Evolutionary conservation across 306 rosid genomes (phyloP).

Genomic region (Abrus pulchellus): DNA sequence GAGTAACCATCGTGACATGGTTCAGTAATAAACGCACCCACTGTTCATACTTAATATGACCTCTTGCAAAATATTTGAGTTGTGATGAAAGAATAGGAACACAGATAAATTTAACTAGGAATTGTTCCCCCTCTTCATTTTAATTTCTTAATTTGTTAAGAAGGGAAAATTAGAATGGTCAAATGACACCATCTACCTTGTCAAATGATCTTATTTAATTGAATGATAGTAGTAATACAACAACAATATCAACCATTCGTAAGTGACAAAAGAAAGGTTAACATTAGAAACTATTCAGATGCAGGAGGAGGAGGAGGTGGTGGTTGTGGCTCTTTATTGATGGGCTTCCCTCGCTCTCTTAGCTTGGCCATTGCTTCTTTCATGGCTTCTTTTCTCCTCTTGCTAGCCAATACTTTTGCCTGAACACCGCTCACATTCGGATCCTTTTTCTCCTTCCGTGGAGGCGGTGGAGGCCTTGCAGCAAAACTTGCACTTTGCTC

Average conservation of each 20-base stretch:
- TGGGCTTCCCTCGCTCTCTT: conserved; percentile 68
- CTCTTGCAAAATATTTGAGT: neutral
- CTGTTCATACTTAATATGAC: neutral
- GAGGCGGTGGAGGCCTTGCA: conserved; percentile 80
- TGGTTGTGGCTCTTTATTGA: conserved; percentile 12
- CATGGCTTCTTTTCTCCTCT: conserved; percentile 92
- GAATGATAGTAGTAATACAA: conserved; percentile 25
- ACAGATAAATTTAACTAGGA: neutral
- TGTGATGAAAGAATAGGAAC: neutral
- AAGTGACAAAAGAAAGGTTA: conserved; percentile 30
- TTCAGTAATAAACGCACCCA: neutral
- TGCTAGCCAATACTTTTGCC: conserved; percentile 92
- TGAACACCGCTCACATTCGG: conserved; percentile 80
- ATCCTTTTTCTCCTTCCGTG: conserved; percentile 75
- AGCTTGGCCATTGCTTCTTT: conserved; percentile 68
- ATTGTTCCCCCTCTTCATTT: neutral
- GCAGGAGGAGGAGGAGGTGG: conserved; percentile 27
- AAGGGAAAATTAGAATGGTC: neutral
- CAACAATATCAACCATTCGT: conserved; percentile 15
- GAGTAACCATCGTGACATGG: neutral
- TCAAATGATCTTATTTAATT: neutral
- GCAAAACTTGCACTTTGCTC: conserved; percentile 67
- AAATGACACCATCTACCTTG: conserved; percentile 4
- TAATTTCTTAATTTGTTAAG: neutral
- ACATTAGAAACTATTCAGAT: conserved; percentile 41